Evolutionary conservation across 148 eudicot species (phyloP).

Genomic region (Silene conica): DNA sequence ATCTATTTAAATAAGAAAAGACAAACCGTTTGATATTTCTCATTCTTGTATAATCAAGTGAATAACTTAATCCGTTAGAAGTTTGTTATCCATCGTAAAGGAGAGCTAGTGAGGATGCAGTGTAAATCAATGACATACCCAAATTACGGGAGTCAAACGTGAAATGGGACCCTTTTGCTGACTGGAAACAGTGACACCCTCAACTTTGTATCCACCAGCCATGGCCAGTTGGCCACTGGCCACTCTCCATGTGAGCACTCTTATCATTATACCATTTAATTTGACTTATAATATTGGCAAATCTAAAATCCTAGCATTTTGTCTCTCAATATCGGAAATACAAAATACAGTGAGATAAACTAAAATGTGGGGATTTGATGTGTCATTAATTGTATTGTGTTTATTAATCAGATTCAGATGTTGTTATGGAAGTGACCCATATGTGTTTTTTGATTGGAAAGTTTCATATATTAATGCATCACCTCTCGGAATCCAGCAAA

Average conservation of each 20-base stretch:
- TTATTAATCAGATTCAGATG: conserved; percentile 29
- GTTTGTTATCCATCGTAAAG: no score
- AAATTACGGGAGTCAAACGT: neutral
- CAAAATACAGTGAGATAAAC: no score
- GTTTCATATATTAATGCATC: conserved; percentile 66
- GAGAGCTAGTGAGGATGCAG: no score
- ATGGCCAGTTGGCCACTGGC: conserved; percentile 19
- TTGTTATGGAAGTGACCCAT: conserved; percentile 70
- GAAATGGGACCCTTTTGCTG: conserved; percentile 21
- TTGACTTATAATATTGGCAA: no score
- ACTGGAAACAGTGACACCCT: conserved; percentile 7
- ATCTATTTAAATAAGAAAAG: no score
- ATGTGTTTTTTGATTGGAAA: conserved; percentile 79
- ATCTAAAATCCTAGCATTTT: conserved; percentile 9
- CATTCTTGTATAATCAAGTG: no score
- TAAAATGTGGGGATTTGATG: no score
- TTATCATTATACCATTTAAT: neutral
- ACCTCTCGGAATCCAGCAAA: conserved; percentile 81
- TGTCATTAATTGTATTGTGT: conserved; percentile 2
- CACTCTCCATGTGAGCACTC: conserved; percentile 23
- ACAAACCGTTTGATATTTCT: no score
- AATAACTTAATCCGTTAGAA: no score
- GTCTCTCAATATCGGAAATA: conserved; percentile 8
- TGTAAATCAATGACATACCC: neutral
- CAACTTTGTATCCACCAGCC: no score